phyloP scores from a whole-genome alignment of 2,329 filamentous ascomycete species.

The Didymella glomerata region DNA sequence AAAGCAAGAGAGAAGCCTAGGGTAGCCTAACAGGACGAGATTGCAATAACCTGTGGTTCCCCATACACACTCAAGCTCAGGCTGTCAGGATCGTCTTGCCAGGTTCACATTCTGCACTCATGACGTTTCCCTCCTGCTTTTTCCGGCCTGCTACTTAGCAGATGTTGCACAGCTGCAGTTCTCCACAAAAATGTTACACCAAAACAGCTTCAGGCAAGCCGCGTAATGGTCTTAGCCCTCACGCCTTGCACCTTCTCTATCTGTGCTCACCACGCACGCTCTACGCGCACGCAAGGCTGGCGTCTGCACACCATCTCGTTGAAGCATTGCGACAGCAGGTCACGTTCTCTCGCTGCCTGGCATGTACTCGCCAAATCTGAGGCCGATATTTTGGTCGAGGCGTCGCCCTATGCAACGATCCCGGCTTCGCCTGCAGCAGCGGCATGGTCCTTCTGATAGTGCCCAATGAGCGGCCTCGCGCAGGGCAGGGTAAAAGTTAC shows the following conservation, averaged over 20 bases:
- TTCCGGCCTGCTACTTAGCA: conserved; percentile 57
- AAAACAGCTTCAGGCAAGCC: conserved; percentile 17
- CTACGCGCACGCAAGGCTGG: conserved; percentile 32
- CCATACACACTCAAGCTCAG: background rate
- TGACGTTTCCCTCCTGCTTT: conserved; percentile 62
- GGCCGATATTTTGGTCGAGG: conserved; percentile 26
- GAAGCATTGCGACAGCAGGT: conserved; percentile 31
- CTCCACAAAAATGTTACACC: conserved; percentile 16
- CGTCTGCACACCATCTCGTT: conserved; percentile 21
- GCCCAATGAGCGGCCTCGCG: conserved; percentile 28
- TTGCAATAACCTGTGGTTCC: background rate
- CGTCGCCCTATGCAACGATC: conserved; percentile 23
- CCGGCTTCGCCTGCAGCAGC: conserved; percentile 29
- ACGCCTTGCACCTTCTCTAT: conserved; percentile 14
- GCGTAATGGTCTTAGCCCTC: conserved; percentile 8
- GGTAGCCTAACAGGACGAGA: background rate
- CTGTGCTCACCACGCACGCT: conserved; percentile 16
- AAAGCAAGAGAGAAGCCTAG: background rate
- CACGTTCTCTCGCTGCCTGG: conserved; percentile 35
- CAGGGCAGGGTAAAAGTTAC: conserved; percentile 27
- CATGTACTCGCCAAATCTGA: conserved; percentile 23
- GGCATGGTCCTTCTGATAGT: conserved; percentile 28
- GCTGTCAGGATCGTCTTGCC: background rate
- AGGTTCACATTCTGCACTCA: conserved; percentile 39
- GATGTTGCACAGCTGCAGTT: conserved; percentile 29